Conservation (phyloP, 2,329 filamentous ascomycete genomes). For the Clonostachys byssicola region DNA sequence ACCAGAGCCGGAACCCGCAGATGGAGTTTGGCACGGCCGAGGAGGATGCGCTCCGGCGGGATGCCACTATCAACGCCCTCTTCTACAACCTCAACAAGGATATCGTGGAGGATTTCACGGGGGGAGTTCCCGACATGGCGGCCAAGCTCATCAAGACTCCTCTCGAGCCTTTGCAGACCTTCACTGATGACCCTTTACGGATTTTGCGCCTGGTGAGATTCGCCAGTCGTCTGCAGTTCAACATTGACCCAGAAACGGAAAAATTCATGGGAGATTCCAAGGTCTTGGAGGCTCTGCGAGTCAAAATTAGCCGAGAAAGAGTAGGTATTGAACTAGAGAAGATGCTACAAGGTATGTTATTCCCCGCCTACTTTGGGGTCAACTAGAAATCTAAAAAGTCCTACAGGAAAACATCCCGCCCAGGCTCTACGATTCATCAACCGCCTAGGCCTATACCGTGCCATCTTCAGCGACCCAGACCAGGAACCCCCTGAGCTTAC, state of each 20-base stretch:
- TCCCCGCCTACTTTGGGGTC: background rate
- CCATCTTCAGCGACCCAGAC: constrained; percentile 69
- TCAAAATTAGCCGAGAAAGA: constrained; percentile 90
- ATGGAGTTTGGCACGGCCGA: constrained; percentile 91
- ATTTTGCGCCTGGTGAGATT: constrained; percentile 87
- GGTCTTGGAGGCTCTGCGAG: constrained; percentile 74
- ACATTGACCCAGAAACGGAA: constrained; percentile 67
- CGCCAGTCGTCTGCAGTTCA: constrained; percentile 77
- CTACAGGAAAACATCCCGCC: constrained; percentile 51
- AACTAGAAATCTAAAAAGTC: background rate
- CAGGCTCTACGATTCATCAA: constrained; percentile 63
- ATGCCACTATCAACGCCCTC: constrained; percentile 91
- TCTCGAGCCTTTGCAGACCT: constrained; percentile 83
- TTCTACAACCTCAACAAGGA: constrained; percentile 89
- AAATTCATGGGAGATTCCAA: constrained; percentile 70
- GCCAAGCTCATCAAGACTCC: constrained; percentile 76
- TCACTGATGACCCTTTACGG: constrained; percentile 87
- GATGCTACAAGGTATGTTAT: constrained; percentile 66
- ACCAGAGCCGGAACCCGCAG: constrained; percentile 84
- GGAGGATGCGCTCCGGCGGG: constrained; percentile 84
- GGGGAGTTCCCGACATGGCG: constrained; percentile 72
- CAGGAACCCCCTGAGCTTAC: constrained; percentile 47
- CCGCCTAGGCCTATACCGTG: constrained; percentile 62
- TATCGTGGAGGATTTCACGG: constrained; percentile 80
- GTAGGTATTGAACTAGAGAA: constrained; percentile 87